A percentile compares a stretch with the other conserved stretches of the same genome.
phyloP scores from a whole-genome alignment of 768 basidiomycete genomes.

The Tricholoma matsutake region DNA sequence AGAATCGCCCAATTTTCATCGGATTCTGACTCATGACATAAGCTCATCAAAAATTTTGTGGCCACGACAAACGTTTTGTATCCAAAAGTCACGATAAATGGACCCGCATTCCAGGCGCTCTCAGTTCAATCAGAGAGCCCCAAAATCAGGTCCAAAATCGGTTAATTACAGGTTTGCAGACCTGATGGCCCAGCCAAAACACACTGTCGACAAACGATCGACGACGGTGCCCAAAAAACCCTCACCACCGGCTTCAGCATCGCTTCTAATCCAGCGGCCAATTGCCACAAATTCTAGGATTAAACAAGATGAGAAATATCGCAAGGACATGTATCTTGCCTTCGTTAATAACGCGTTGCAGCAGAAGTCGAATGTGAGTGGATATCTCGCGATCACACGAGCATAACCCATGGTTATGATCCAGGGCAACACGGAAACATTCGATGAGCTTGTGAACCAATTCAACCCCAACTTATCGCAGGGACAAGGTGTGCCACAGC shows the following conservation, averaged over 20 bases:
- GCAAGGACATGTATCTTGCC: constrained; percentile 80
- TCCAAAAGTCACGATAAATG: constrained; percentile 37
- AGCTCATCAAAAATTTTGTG: constrained; percentile 3
- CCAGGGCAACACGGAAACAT: constrained; percentile 72
- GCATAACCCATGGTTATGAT: constrained; percentile 23
- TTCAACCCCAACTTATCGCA: constrained; percentile 56
- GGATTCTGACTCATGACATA: constrained; percentile 1
- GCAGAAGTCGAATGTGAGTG: constrained; percentile 64
- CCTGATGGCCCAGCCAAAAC: constrained; percentile 28
- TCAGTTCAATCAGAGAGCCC: constrained; percentile 72
- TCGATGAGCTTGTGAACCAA: constrained; percentile 86
- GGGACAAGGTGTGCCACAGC: constrained; percentile 33
- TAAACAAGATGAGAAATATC: constrained; percentile 71
- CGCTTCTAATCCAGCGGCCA: constrained; percentile 42
- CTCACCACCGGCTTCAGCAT: constrained; percentile 22
- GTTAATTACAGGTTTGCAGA: constrained; percentile 47
- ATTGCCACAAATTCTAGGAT: constrained; percentile 79
- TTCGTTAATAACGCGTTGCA: constrained; percentile 81
- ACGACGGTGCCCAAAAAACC: constrained; percentile 27
- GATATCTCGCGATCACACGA: constrained; percentile 4
- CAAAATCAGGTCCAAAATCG: constrained; percentile 60
- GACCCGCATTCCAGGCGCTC: constrained; percentile 74
- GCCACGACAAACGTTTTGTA: neutral
- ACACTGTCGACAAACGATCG: constrained; percentile 41
- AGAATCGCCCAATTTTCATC: too few relatives aligned